A percentile compares a stretch with the other conserved stretches of the same genome.
These are phyloP conservation scores for Amanita molliuscula DNA, from an alignment of 768 basidiomycete genomes.

Conservation along the genomic window DNA sequence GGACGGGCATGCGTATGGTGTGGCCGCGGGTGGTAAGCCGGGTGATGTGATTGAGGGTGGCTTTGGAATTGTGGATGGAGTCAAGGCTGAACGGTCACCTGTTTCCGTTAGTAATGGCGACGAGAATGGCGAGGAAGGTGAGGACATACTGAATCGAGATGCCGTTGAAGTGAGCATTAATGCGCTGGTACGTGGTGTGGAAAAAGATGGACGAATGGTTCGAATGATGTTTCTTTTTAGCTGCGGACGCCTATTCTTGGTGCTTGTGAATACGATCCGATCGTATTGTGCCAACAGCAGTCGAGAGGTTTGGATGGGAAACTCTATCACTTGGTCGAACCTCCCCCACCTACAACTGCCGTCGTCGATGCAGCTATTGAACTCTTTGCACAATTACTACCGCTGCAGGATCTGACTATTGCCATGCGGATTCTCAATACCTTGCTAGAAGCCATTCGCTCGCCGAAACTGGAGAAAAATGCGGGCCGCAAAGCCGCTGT, in stretches of 20 bases:
- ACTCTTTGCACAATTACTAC: slow-evolving; percentile 71
- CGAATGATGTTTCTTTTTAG: slow-evolving; percentile 23
- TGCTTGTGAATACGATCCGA: slow-evolving; percentile 80
- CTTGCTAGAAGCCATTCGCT: slow-evolving; percentile 56
- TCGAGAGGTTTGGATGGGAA: slow-evolving; percentile 32
- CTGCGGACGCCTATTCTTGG: slow-evolving; percentile 70
- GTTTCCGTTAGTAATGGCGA: slow-evolving; percentile 30
- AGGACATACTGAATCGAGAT: slow-evolving; percentile 62
- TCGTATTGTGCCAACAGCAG: slow-evolving; percentile 52
- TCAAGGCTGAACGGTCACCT: slow-evolving; percentile 36
- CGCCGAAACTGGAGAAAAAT: slow-evolving; percentile 79
- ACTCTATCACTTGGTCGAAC: slow-evolving; percentile 31
- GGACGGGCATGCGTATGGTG: slow-evolving; percentile 90
- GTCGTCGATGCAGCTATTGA: slow-evolving; percentile 87
- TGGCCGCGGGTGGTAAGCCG: background rate
- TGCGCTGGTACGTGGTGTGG: slow-evolving; percentile 43
- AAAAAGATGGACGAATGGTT: background rate
- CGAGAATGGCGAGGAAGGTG: slow-evolving; percentile 19
- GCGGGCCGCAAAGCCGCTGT: slow-evolving; percentile 80
- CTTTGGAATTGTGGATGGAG: slow-evolving; percentile 4
- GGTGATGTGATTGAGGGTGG: slow-evolving; percentile 4
- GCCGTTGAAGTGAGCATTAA: slow-evolving; percentile 75
- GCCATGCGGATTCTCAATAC: slow-evolving; percentile 44
- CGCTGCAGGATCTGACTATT: slow-evolving; percentile 59
- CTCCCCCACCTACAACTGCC: slow-evolving; percentile 68